phyloP scores from a whole-genome alignment of 192 early-diverging fungal species.

The Coemansia aciculifera region DNA sequence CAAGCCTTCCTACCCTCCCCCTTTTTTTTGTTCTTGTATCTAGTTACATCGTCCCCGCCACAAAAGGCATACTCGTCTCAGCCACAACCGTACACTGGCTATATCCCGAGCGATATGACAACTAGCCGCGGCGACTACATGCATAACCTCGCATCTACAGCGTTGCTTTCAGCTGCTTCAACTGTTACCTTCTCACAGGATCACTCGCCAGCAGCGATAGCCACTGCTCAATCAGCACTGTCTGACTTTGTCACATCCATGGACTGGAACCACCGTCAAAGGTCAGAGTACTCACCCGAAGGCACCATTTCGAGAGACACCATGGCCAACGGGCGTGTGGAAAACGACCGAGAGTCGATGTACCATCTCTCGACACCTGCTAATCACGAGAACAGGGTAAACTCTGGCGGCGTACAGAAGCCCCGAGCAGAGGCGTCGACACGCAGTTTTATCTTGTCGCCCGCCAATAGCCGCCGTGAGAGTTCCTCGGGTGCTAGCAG shows the following conservation, averaged over 20 bases:
- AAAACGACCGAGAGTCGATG: constrained; percentile 21
- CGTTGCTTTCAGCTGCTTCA: neutral
- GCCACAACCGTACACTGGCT: neutral
- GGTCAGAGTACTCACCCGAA: neutral
- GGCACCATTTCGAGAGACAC: neutral
- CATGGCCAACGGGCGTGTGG: no score
- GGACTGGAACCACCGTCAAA: constrained; percentile 1
- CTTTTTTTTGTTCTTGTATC: neutral
- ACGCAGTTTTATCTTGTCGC: neutral
- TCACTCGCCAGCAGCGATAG: constrained; percentile 1
- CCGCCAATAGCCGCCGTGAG: neutral
- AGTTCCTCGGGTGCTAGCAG: constrained; percentile 8
- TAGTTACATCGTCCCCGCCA: neutral
- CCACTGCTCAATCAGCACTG: neutral
- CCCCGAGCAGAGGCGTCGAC: neutral
- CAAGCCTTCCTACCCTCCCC: neutral
- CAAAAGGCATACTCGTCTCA: neutral
- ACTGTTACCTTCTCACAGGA: neutral
- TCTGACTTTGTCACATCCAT: neutral
- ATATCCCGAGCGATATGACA: neutral
- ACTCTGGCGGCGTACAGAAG: constrained; percentile 27
- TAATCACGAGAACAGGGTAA: constrained; percentile 13
- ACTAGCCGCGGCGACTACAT: constrained; percentile 1
- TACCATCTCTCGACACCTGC: constrained; percentile 10
- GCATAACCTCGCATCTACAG: neutral